Evolutionary conservation across 2,329 filamentous ascomycete genomes (phyloP).

Genomic region (Hyphodiscus sp.): DNA sequence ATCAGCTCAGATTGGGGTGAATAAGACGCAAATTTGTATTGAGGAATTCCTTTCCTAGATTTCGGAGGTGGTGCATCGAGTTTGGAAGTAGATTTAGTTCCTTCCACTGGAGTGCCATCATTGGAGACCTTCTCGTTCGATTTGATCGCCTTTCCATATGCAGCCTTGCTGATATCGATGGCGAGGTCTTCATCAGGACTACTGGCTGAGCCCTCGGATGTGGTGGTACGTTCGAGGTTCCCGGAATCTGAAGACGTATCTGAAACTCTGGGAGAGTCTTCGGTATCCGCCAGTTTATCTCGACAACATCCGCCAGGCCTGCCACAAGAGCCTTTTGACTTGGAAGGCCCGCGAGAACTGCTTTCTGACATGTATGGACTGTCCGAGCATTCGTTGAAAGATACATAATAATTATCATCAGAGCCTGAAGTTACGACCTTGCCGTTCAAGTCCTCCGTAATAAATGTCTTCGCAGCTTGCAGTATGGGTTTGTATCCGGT

Average conservation of each 20-base stretch:
- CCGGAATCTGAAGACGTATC: constrained; percentile 11
- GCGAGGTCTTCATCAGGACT: constrained; percentile 8
- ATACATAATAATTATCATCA: constrained; percentile 46
- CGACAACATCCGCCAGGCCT: constrained; percentile 59
- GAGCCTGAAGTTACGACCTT: constrained; percentile 53
- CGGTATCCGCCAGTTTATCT: constrained; percentile 42
- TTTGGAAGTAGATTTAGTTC: constrained; percentile 10
- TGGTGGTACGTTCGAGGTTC: not conserved
- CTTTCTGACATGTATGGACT: constrained; percentile 19
- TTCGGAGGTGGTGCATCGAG: constrained; percentile 12
- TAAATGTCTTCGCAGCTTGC: constrained; percentile 87
- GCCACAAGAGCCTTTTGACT: constrained; percentile 19
- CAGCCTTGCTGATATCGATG: constrained; percentile 7
- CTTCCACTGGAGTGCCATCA: constrained; percentile 5
- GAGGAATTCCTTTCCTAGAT: constrained; percentile 5
- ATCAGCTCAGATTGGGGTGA: constrained; percentile 87
- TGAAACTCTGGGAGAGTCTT: constrained; percentile 5
- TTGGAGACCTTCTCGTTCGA: constrained; percentile 8
- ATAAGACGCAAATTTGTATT: constrained; percentile 68
- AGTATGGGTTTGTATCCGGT: constrained; percentile 90
- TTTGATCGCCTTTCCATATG: constrained; percentile 20
- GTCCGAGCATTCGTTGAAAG: constrained; percentile 8
- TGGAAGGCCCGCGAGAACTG: constrained; percentile 5
- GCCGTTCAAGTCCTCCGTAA: constrained; percentile 31
- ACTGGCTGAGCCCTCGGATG: constrained; percentile 2